These are phyloP conservation scores for Hypocrella siamensis DNA, from an alignment of 2,329 filamentous ascomycete genomes.

Conservation along the genomic window DNA sequence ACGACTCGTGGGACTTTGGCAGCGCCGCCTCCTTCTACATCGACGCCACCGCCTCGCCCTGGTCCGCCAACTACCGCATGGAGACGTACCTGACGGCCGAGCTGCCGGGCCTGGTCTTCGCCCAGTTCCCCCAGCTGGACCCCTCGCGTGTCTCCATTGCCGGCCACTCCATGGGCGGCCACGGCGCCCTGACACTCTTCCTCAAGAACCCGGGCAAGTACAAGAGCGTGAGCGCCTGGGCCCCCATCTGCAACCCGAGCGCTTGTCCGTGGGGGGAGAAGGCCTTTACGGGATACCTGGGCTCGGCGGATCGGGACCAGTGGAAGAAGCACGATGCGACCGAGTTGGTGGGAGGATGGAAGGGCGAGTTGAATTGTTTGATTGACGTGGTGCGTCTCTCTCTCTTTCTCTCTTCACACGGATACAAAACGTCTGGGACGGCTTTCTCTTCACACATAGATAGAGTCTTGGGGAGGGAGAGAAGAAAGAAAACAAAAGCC, in stretches of 20 bases:
- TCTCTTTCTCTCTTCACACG: neutral
- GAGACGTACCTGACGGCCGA: slow-evolving; percentile 83
- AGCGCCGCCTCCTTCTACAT: slow-evolving; percentile 89
- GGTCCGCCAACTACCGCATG: slow-evolving; percentile 74
- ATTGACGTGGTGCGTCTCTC: slow-evolving; percentile 60
- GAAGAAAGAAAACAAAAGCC: neutral
- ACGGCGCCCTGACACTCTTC: slow-evolving; percentile 85
- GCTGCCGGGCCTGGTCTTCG: slow-evolving; percentile 64
- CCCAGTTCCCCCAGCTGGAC: slow-evolving; percentile 57
- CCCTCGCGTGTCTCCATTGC: slow-evolving; percentile 59
- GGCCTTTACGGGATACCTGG: slow-evolving; percentile 84
- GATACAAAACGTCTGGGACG: neutral
- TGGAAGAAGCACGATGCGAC: slow-evolving; percentile 91
- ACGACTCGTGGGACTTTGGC: slow-evolving; percentile 85
- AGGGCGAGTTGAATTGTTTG: slow-evolving; percentile 55
- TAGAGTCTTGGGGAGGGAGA: neutral
- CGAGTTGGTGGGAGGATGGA: slow-evolving; percentile 67
- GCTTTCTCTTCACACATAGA: no score
- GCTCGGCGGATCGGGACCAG: slow-evolving; percentile 52
- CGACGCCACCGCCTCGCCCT: slow-evolving; percentile 65
- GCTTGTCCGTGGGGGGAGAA: slow-evolving; percentile 91
- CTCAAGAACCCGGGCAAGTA: slow-evolving; percentile 84
- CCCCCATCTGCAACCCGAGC: slow-evolving; percentile 75
- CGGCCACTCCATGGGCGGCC: slow-evolving; percentile 94
- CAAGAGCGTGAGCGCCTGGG: slow-evolving; percentile 77